Percentiles rank a stretch among this genome's conserved stretches.
Evolutionary conservation across 805 yeast genomes (phyloP).

Genomic region (Cyberlindnera suaveolens): DNA sequence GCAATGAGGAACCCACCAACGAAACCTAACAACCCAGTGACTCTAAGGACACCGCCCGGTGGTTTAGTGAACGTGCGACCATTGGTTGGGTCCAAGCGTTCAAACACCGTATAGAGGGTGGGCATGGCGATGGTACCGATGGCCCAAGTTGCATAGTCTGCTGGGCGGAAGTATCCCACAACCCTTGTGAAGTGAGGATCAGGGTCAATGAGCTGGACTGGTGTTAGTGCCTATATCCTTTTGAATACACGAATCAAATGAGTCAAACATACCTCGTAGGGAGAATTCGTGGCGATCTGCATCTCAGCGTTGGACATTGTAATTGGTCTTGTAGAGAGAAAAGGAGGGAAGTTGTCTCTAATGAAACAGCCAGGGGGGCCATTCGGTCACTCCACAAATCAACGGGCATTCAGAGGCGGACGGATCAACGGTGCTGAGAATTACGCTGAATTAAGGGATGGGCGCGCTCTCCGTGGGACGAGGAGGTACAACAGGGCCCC

Average conservation of each 20-base stretch:
- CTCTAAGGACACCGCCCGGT: conserved; percentile 50
- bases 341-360: background rate
- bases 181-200: conserved; percentile 77
- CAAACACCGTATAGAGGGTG: conserved; percentile 35
- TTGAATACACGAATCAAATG: too few relatives aligned
- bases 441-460: too few relatives aligned
- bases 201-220: conserved; percentile 49
- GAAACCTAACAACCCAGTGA: conserved; percentile 55
- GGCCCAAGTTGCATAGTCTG: conserved; percentile 53
- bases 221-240: too few relatives aligned
- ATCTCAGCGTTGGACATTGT: conserved; percentile 1
- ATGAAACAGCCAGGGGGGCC: background rate
- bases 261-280: conserved; percentile 13
- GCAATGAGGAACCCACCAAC: conserved; percentile 71
- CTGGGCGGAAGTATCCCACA: conserved; percentile 60
- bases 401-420: too few relatives aligned
- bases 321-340: background rate
- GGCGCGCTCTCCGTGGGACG: too few relatives aligned
- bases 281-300: conserved; percentile 8
- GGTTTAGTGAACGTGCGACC: conserved; percentile 44
- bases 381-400: too few relatives aligned
- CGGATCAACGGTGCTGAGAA: too few relatives aligned
- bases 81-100: conserved; percentile 40
- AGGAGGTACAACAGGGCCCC: too few relatives aligned
- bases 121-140: conserved; percentile 46